Conservation (phyloP, 192 early-diverging fungal species). For the Rhizoclosmatium globosum region DNA sequence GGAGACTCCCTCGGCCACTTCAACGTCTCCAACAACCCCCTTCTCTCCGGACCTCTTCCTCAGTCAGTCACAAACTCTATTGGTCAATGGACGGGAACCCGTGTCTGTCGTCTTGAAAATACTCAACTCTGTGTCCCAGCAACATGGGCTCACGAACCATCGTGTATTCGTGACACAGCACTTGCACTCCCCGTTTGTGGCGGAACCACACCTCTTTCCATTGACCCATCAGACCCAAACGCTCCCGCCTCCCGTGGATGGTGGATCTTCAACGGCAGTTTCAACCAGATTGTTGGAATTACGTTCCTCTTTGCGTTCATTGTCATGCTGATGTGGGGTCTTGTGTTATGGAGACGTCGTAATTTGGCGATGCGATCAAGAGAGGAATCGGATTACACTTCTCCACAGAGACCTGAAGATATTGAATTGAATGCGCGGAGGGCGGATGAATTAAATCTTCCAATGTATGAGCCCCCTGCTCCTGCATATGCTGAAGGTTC, state of each 20-base stretch:
- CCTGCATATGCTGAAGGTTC: conserved; percentile 11
- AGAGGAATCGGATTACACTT: background rate
- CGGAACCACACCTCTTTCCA: background rate
- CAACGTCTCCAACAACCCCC: conserved; percentile 23
- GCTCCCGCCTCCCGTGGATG: too few species aligned
- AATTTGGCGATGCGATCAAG: too few species aligned
- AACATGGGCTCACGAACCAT: conserved; percentile 15
- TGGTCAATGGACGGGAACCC: conserved; percentile 4
- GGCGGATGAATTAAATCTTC: conserved; percentile 15
- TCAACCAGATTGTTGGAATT: background rate
- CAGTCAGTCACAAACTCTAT: conserved; percentile 8
- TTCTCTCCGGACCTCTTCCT: conserved; percentile 17
- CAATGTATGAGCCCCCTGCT: background rate
- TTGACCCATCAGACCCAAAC: conserved; percentile 1
- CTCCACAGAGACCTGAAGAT: background rate
- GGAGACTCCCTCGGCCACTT: conserved; percentile 3
- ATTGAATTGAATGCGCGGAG: background rate
- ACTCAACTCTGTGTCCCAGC: conserved; percentile 18
- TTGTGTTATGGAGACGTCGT: background rate
- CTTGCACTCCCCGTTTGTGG: conserved; percentile 5
- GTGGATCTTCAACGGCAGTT: too few species aligned
- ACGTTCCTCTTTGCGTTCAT: background rate
- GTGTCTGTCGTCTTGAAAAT: background rate
- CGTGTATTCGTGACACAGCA: conserved; percentile 10
- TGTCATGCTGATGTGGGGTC: background rate